phyloP scores from a whole-genome alignment of 495 filamentous ascomycete species.

The Podospora comata region DNA sequence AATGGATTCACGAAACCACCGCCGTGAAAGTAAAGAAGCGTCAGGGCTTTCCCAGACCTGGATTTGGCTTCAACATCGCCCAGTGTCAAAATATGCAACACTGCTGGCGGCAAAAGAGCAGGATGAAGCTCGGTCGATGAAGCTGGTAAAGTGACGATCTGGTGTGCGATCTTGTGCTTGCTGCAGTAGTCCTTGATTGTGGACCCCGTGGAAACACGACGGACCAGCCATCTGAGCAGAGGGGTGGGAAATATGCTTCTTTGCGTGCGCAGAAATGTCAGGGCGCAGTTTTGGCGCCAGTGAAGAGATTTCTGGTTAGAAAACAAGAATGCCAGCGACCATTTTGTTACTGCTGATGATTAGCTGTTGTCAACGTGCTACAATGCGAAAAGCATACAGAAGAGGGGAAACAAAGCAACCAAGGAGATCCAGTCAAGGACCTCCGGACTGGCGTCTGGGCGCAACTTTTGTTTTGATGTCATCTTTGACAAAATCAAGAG shows the following conservation, averaged over 20 bases:
- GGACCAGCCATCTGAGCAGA: slow-evolving; percentile 13
- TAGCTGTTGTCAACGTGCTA: too few species aligned
- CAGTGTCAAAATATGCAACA: slow-evolving; percentile 14
- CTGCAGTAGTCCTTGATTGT: slow-evolving; percentile 11
- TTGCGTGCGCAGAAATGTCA: slow-evolving; percentile 16
- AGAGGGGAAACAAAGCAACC: too few species aligned
- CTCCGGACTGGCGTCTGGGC: too few species aligned
- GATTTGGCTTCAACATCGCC: background rate
- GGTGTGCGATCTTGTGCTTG: slow-evolving; percentile 2
- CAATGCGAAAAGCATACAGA: too few species aligned
- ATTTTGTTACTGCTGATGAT: too few species aligned
- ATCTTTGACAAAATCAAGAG: too few species aligned
- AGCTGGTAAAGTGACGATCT: background rate
- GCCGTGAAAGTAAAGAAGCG: slow-evolving; percentile 23
- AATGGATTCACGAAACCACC: slow-evolving; percentile 28
- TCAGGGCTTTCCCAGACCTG: background rate
- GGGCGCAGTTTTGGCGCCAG: slow-evolving; percentile 22
- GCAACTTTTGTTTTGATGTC: too few species aligned
- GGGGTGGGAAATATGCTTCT: slow-evolving; percentile 13
- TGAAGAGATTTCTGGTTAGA: slow-evolving; percentile 11
- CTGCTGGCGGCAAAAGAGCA: background rate
- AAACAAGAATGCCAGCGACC: too few species aligned
- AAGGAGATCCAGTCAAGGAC: too few species aligned
- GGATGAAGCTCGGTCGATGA: background rate
- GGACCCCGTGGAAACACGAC: slow-evolving; percentile 11